phyloP scores from a whole-genome alignment of 495 filamentous ascomycete genomes.

The Pyrenopolyporus hunteri region DNA sequence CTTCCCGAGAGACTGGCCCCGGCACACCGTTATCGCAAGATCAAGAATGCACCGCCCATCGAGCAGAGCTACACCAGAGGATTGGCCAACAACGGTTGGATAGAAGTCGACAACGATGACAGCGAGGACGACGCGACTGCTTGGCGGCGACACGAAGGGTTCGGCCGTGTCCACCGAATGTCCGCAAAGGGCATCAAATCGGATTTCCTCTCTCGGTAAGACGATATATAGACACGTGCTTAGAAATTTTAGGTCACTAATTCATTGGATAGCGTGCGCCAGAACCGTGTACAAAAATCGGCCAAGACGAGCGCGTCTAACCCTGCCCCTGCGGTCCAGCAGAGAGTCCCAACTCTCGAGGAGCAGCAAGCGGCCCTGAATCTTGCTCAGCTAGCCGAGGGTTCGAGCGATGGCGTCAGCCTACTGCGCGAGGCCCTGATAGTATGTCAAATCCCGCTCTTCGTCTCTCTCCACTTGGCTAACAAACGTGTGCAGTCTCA shows the following conservation, averaged over 20 bases:
- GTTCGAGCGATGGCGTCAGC: constrained; percentile 39
- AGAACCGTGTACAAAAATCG: constrained; percentile 31
- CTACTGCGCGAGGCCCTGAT: constrained; percentile 51
- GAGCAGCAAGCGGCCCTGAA: constrained; percentile 63
- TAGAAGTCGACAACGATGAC: constrained; percentile 73
- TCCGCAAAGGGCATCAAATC: constrained; percentile 76
- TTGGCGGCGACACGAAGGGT: constrained; percentile 52
- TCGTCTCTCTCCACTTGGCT: constrained; percentile 11
- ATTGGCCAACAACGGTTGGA: constrained; percentile 73
- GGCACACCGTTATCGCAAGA: constrained; percentile 58
- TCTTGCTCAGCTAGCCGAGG: constrained; percentile 54
- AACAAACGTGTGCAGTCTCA: constrained; percentile 40
- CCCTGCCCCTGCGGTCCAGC: constrained; percentile 26
- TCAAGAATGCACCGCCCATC: constrained; percentile 55
- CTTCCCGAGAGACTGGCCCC: constrained; percentile 52
- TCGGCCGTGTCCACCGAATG: constrained; percentile 69
- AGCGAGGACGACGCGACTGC: constrained; percentile 53
- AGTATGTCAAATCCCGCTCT: constrained; percentile 41
- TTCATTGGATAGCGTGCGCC: constrained; percentile 37
- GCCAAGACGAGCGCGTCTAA: constrained; percentile 20
- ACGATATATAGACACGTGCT: background rate
- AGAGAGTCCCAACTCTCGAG: constrained; percentile 34
- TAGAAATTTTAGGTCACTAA: constrained; percentile 15
- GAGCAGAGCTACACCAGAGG: constrained; percentile 61
- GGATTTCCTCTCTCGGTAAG: constrained; percentile 70